These are phyloP conservation scores for Cymbidium sinense DNA, from an alignment of 106 monocot species.

Conservation along the genomic window DNA sequence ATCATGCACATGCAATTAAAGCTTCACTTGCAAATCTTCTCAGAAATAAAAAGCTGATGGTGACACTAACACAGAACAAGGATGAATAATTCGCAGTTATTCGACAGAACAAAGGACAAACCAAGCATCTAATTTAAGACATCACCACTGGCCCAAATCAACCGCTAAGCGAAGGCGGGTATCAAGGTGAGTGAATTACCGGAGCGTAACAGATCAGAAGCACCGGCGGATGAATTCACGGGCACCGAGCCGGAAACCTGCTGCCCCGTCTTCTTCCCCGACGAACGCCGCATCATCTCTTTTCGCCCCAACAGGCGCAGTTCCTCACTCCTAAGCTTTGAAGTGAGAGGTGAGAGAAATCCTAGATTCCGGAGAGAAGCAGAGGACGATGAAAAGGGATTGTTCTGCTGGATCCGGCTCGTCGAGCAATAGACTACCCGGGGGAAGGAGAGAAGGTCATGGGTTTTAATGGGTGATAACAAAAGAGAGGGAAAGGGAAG, in stretches of 20 bases:
- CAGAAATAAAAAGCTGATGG: background rate
- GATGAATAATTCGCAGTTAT: background rate
- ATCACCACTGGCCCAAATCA: background rate
- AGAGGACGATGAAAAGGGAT: background rate
- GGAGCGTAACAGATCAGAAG: slow-evolving; percentile 7
- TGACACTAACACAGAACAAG: background rate
- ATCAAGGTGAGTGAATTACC: background rate
- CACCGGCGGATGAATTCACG: slow-evolving; percentile 6
- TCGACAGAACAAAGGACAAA: background rate
- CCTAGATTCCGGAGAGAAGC: background rate
- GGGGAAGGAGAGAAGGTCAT: background rate
- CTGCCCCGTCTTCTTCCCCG: slow-evolving; percentile 7
- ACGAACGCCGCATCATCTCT: slow-evolving; percentile 6
- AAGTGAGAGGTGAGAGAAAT: background rate
- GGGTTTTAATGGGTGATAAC: background rate
- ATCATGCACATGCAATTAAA: background rate
- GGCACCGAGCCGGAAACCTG: background rate
- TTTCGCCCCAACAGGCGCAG: background rate
- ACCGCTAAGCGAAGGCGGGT: background rate
- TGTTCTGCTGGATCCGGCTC: background rate
- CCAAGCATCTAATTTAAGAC: background rate
- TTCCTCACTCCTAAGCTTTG: background rate
- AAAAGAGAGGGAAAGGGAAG: no score
- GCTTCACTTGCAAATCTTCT: background rate
- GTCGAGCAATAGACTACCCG: background rate